A percentile compares a stretch with the other conserved stretches of the same genome.
Evolutionary conservation across 202 grass and related monocot genomes (phyloP).

Genomic region (Saccharum hybrid): DNA sequence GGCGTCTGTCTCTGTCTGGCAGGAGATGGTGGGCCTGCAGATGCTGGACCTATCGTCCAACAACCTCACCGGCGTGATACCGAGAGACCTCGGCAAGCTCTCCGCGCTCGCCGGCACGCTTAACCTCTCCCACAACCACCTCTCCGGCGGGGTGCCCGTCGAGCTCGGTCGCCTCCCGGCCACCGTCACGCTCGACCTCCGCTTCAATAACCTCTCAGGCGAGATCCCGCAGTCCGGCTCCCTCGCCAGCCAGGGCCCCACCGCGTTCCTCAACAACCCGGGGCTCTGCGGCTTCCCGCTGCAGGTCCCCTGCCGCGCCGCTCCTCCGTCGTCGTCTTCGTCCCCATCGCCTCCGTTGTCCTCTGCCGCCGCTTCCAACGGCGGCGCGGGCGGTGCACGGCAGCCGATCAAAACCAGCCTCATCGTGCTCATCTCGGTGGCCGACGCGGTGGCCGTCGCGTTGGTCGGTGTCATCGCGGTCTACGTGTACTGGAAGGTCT

Average conservation of each 20-base stretch:
- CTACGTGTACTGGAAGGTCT: constrained; percentile 90
- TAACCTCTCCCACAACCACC: constrained; percentile 80
- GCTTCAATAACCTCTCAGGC: constrained; percentile 90
- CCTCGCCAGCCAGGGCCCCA: constrained; percentile 83
- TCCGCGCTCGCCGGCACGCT: constrained; percentile 61
- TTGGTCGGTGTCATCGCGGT: constrained; percentile 66
- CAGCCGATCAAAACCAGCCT: constrained; percentile 51
- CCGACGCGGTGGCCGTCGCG: constrained; percentile 71
- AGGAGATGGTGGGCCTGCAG: constrained; percentile 57
- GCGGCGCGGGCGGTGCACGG: neutral
- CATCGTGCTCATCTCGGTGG: constrained; percentile 77
- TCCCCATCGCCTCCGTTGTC: neutral
- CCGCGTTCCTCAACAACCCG: constrained; percentile 84
- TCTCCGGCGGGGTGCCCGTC: constrained; percentile 66
- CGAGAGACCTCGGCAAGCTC: constrained; percentile 62
- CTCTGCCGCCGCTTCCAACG: neutral
- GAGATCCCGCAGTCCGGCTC: constrained; percentile 75
- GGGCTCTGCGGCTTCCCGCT: constrained; percentile 84
- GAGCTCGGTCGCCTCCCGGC: constrained; percentile 63
- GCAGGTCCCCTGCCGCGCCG: constrained; percentile 72
- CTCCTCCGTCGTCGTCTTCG: constrained; percentile 22
- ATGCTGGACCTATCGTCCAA: constrained; percentile 91
- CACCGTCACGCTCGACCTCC: constrained; percentile 79
- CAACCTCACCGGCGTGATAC: constrained; percentile 65
- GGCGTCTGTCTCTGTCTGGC: constrained; percentile 46